A percentile compares a stretch with the other conserved stretches of the same genome.
Evolutionary conservation across 2,329 filamentous ascomycete genomes (phyloP).

Genomic region (Fusarium cicatricum): DNA sequence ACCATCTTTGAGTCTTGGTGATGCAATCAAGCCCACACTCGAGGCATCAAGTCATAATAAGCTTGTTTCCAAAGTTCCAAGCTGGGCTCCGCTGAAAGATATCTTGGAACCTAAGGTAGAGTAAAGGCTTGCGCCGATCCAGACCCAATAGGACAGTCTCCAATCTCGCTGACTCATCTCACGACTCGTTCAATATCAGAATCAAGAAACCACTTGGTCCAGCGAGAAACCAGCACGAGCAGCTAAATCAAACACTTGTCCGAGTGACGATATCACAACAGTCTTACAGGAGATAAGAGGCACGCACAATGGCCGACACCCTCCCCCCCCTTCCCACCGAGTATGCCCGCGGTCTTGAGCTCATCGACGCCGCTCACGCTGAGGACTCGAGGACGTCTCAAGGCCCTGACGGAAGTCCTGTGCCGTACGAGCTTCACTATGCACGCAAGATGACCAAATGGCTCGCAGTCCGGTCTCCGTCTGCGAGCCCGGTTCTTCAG

Average conservation of each 20-base stretch:
- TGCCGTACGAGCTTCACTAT: conserved; percentile 85
- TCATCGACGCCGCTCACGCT: conserved; percentile 73
- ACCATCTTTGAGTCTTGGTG: no score
- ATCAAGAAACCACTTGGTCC: conserved; percentile 3
- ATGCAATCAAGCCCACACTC: neutral
- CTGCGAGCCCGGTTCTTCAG: conserved; percentile 71
- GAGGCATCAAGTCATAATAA: neutral
- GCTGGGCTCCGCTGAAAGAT: neutral
- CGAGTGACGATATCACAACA: neutral
- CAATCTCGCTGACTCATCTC: conserved; percentile 41
- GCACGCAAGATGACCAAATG: conserved; percentile 81
- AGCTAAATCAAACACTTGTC: neutral
- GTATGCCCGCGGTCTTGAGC: conserved; percentile 63
- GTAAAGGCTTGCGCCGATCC: neutral
- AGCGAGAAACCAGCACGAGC: neutral
- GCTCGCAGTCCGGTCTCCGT: conserved; percentile 67
- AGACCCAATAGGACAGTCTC: conserved; percentile 31
- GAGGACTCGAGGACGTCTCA: conserved; percentile 50
- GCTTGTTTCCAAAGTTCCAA: neutral
- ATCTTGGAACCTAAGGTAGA: neutral
- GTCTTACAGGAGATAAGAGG: neutral
- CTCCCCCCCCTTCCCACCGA: conserved; percentile 49
- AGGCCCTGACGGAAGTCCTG: conserved; percentile 51
- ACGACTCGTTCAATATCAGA: conserved; percentile 10
- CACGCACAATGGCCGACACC: conserved; percentile 18